Conservation (phyloP, 1,284 basidiomycete species). For the Marasmius fiardii region DNA sequence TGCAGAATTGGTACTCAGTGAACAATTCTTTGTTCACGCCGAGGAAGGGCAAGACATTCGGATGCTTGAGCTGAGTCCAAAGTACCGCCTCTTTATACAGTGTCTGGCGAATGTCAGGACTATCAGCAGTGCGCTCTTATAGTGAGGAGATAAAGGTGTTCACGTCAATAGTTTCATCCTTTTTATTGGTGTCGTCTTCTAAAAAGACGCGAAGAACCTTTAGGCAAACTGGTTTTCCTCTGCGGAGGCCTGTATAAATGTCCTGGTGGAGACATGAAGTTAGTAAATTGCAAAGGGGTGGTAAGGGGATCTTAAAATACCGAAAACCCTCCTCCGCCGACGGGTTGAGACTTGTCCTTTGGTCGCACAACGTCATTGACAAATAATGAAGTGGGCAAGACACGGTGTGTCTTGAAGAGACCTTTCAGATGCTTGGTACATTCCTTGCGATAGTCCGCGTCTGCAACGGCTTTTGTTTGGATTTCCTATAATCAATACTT, state of each 20-base stretch:
- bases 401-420: background rate
- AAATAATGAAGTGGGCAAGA: background rate
- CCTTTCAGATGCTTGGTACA: background rate
- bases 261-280: background rate
- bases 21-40: background rate
- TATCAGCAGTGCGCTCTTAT: background rate
- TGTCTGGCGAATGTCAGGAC: background rate
- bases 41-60: background rate
- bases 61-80: background rate
- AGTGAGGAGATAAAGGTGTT: background rate
- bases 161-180: background rate
- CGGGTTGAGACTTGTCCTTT: background rate
- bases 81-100: background rate
- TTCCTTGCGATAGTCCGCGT: background rate
- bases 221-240: background rate
- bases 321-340: background rate
- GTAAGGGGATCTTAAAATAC: background rate
- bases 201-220: background rate
- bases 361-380: background rate
- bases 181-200: background rate
- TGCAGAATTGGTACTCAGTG: background rate
- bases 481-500: background rate
- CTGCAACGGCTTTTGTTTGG: background rate
- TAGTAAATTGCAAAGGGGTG: background rate
- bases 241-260: background rate